Evolutionary conservation across 345 rosid genomes (phyloP).

Genomic region (Eucalyptus decipiens): DNA sequence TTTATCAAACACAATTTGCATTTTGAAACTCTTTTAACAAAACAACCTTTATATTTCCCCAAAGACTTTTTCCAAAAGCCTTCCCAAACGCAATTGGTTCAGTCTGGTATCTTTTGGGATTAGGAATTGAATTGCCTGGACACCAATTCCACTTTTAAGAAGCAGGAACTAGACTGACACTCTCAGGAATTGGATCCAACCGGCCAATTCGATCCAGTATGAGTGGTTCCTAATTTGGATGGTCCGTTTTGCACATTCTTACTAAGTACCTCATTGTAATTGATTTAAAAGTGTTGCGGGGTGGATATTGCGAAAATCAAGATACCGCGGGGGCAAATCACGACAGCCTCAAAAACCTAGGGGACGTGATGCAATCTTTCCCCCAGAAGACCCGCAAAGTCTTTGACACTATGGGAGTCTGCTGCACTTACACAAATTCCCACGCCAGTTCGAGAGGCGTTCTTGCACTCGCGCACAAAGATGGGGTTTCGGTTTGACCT

Average conservation of each 20-base stretch:
- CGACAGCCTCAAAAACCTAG: neutral
- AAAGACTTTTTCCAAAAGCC: no score
- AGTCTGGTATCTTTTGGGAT: no score
- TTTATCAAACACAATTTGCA: no score
- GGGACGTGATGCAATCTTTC: neutral
- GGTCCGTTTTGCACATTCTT: no score
- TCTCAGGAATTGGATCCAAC: fast-evolving
- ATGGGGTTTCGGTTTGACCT: conserved; percentile 29
- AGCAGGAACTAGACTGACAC: fast-evolving
- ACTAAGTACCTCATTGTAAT: no score
- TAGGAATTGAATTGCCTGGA: fast-evolving
- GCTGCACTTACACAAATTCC: neutral
- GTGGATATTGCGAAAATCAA: neutral
- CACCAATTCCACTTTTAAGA: no score
- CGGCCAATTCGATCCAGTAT: fast-evolving
- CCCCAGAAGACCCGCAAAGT: neutral
- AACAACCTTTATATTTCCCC: no score
- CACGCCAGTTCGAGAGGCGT: neutral
- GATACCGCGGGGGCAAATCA: neutral
- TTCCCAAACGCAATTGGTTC: no score
- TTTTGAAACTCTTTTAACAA: no score
- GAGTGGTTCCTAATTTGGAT: fast-evolving
- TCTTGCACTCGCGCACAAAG: neutral
- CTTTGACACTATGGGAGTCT: neutral
- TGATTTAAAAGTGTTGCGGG: neutral